Evolutionary conservation across 164 flowering plant genomes (phyloP).

Genomic region (Stephania japonica): DNA sequence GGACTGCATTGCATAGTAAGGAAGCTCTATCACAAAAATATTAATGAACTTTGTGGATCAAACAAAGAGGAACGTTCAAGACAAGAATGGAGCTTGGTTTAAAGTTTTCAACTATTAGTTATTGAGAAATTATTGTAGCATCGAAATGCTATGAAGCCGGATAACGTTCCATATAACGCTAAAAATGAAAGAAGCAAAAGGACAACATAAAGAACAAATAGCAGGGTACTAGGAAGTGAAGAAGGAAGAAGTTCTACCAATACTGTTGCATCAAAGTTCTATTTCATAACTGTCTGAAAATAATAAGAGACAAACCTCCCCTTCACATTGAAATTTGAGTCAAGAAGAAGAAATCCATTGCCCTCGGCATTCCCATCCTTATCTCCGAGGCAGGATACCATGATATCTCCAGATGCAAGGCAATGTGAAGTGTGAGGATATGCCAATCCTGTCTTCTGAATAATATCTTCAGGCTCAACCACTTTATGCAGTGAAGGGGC

Average conservation of each 20-base stretch:
- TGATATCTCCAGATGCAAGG: constrained; percentile 89
- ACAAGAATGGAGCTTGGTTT: no score
- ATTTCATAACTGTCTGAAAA: neutral
- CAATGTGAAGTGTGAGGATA: constrained; percentile 97
- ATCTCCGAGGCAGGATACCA: constrained; percentile 96
- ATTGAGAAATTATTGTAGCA: no score
- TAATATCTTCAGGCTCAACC: constrained; percentile 71
- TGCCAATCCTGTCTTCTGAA: constrained; percentile 79
- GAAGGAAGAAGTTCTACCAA: neutral
- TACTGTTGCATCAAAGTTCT: neutral
- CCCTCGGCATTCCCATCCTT: constrained; percentile 88
- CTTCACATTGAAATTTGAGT: constrained; percentile 89
- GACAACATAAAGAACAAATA: no score
- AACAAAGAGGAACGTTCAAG: no score
- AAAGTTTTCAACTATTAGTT: no score
- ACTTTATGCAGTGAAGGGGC: constrained; percentile 82
- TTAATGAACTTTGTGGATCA: no score
- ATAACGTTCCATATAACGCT: no score
- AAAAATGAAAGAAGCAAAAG: no score
- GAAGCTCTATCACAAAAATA: no score
- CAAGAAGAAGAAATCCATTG: constrained; percentile 93
- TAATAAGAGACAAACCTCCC: constrained; percentile 56
- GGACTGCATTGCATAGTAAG: no score
- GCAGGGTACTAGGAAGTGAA: no score
- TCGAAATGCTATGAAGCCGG: no score